These are phyloP conservation scores for Colletotrichum sublineola DNA, from an alignment of 2,329 filamentous ascomycete genomes.

Conservation along the genomic window DNA sequence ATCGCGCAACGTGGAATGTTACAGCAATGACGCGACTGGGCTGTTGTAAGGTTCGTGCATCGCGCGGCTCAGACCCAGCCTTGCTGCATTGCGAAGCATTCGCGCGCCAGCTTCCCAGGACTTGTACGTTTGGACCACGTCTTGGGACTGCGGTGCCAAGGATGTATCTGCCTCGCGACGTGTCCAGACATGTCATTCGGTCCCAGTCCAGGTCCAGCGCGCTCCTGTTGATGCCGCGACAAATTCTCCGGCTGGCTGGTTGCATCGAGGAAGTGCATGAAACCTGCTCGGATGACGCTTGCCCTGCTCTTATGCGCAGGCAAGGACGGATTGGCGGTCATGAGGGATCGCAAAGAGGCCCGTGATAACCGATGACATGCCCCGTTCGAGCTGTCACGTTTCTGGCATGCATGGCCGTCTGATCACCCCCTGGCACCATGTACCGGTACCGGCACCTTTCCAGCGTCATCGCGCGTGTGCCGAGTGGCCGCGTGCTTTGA, in stretches of 20 bases:
- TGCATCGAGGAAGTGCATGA: constrained; percentile 49
- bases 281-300: constrained; percentile 44
- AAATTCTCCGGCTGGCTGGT: constrained; percentile 49
- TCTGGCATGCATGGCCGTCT: constrained; percentile 27
- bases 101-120: background rate
- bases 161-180: constrained; percentile 5
- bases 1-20: constrained; percentile 15
- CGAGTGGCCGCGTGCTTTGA: background rate
- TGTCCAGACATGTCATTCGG: background rate
- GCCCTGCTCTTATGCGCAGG: constrained; percentile 38
- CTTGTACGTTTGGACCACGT: constrained; percentile 3
- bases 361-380: constrained; percentile 50
- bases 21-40: constrained; percentile 25
- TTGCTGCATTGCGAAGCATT: constrained; percentile 3
- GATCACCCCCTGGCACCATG: constrained; percentile 9
- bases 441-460: background rate
- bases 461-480: background rate
- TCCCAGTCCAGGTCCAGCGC: constrained; percentile 5
- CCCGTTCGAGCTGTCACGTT: constrained; percentile 45
- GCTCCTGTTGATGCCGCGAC: constrained; percentile 16
- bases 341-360: constrained; percentile 49
- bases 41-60: constrained; percentile 11
- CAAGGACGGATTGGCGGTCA: constrained; percentile 26
- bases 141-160: constrained; percentile 17
- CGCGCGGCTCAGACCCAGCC: background rate